Percentiles rank a stretch among this genome's conserved stretches.
Conservation (phyloP, 345 rosid genomes). For the Populus davidiana region DNA sequence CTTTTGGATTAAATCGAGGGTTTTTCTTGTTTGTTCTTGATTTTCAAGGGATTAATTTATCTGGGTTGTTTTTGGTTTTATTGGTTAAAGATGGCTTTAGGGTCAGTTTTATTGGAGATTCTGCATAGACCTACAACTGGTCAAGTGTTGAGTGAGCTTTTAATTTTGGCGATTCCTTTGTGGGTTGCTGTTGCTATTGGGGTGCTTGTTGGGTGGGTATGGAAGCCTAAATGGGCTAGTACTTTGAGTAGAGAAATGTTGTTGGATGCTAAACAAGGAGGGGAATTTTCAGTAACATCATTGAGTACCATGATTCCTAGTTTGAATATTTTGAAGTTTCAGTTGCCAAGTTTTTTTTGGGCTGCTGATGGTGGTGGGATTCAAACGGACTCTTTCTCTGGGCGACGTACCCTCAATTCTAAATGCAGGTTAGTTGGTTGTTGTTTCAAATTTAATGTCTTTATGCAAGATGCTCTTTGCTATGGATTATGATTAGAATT, state of each 20-base stretch:
- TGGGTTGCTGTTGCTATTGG: conserved; percentile 88
- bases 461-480: background rate
- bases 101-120: conserved; percentile 49
- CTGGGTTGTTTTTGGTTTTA: conserved; percentile 14
- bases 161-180: conserved; percentile 54
- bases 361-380: conserved; percentile 29
- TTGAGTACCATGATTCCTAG: conserved; percentile 27
- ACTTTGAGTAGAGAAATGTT: conserved; percentile 41
- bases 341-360: conserved; percentile 53
- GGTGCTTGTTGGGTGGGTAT: conserved; percentile 86
- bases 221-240: conserved; percentile 88
- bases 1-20: conserved; percentile 48
- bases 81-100: conserved; percentile 42
- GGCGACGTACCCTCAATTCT: conserved; percentile 25
- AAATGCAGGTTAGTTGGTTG: conserved; percentile 48
- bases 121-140: conserved; percentile 43
- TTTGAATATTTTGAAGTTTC: conserved; percentile 48
- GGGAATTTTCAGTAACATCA: conserved; percentile 1
- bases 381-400: conserved; percentile 20
- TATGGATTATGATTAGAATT: background rate
- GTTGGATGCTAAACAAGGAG: conserved; percentile 22
- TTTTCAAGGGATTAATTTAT: background rate
- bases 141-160: conserved; percentile 46
- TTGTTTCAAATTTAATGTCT: background rate
- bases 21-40: conserved; percentile 12